Evolutionary conservation across 2,329 filamentous ascomycete genomes (phyloP).

Genomic region (Pseudogymnoascus sp.): DNA sequence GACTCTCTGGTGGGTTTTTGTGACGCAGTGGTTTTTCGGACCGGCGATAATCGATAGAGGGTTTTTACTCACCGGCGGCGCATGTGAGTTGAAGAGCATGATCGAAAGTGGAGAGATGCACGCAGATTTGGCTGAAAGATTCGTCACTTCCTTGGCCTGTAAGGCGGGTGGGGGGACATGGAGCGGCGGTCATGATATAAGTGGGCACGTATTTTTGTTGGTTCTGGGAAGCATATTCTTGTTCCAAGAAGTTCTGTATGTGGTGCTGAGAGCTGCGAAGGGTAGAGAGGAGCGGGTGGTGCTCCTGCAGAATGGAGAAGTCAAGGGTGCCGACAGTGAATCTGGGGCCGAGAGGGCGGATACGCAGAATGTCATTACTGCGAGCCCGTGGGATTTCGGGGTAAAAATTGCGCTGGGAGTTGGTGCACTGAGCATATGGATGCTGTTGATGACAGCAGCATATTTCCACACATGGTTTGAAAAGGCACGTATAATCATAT

Average conservation of each 20-base stretch:
- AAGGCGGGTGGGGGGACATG: conserved; percentile 74
- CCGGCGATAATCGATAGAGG: conserved; percentile 81
- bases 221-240: conserved; percentile 77
- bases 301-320: conserved; percentile 57
- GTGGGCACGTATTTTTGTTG: conserved; percentile 87
- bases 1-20: conserved; percentile 71
- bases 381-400: conserved; percentile 35
- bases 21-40: conserved; percentile 97
- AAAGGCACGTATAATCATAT: conserved; percentile 53
- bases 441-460: conserved; percentile 96
- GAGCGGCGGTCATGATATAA: conserved; percentile 94
- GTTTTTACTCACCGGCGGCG: conserved; percentile 81
- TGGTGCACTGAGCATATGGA: conserved; percentile 73
- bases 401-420: conserved; percentile 53
- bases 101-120: conserved; percentile 38
- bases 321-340: conserved; percentile 43
- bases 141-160: conserved; percentile 70
- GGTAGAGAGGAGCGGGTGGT: conserved; percentile 54
- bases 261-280: conserved; percentile 40
- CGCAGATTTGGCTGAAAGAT: conserved; percentile 38
- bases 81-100: conserved; percentile 56
- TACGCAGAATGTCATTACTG: conserved; percentile 20
- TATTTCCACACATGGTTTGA: conserved; percentile 99
- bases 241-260: conserved; percentile 66
- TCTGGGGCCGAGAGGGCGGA: conserved; percentile 11